Evolutionary conservation across 352 stramenopile genomes (phyloP), one percentile per base, ranked within the genome.

Genomic region (Pythium coloratum): DNA sequence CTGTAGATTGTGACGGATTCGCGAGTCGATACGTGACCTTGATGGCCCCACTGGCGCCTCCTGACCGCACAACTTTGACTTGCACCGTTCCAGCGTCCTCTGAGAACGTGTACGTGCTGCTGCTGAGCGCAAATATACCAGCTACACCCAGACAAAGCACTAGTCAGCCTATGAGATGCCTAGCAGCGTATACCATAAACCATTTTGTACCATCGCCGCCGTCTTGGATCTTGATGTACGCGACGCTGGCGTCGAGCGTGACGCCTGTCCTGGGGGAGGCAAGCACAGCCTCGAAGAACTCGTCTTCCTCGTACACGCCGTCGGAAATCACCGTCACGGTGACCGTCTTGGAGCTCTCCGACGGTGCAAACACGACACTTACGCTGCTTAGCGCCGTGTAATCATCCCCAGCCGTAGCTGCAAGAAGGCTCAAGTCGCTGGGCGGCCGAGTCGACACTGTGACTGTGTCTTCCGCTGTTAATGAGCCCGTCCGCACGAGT

Each of bases 71-170:
- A 20, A 92, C 76, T 57, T 76, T 81, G 30, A 92, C 75, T 49
- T 79, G 66, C 28, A 82, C 78, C 10, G 50, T 66, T 0, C 80
- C 76, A 24, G 66, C 68, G 38, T 84, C 72, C 47, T 92, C 83
- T 3, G 58, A 12, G 32, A 92, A 87, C 3, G 71, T 75, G 61
- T 86, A 92, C 2, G 65, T 88, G 59, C 62, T 82, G n/a, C 66
- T 55, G 46, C 61, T 77, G 59, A 92, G 89, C 1, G 69, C 70
- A 61, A 92, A 89, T 38, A 81, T 79, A 0, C 83, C 81, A 63
- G 74, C 83, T 88, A 64, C 9, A 36, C 34, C 8, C n/a, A n/a
- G 5, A 64, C n/a, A 61, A 6, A 64, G 32, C 44, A 30, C 55
- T 12, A 18, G 49, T 28, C 3, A 53, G 13, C 40, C 14, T 49